phyloP scores from a whole-genome alignment of 352 stramenopile genomes.

The Pythium scleroteichum region DNA sequence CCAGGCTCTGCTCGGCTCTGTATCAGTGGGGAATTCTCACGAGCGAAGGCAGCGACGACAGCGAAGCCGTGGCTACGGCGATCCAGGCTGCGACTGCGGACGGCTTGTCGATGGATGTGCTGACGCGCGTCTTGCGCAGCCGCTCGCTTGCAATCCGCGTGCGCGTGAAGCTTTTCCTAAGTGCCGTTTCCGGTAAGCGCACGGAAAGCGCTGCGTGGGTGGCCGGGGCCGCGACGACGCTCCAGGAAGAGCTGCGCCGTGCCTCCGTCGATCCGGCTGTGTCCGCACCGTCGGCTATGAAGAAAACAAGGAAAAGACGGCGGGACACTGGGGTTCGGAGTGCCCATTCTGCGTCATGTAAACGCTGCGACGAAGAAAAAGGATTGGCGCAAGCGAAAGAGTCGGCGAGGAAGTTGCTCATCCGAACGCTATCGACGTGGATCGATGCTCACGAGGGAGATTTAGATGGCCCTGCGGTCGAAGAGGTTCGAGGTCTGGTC shows the following conservation, averaged over 20 bases:
- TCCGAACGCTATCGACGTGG: conserved; percentile 11
- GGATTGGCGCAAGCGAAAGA: neutral
- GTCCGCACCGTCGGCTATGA: neutral
- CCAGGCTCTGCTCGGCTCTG: conserved; percentile 15
- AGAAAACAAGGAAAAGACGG: conserved; percentile 24
- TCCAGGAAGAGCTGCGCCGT: conserved; percentile 19
- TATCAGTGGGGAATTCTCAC: conserved; percentile 22
- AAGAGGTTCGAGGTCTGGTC: conserved; percentile 6
- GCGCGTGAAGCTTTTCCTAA: conserved; percentile 16
- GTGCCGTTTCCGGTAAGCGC: neutral
- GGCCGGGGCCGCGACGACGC: conserved; percentile 1
- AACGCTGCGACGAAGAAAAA: neutral
- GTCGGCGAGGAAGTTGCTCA: neutral
- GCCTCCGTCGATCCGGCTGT: conserved; percentile 5
- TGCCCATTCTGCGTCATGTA: neutral
- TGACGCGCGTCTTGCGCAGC: conserved; percentile 14
- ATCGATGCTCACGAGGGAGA: neutral
- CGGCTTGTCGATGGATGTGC: neutral
- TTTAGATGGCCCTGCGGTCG: neutral
- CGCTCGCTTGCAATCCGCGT: conserved; percentile 5
- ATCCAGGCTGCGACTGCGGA: conserved; percentile 4
- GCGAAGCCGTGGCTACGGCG: conserved; percentile 11
- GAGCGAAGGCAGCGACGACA: conserved; percentile 5
- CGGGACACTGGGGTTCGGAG: conserved; percentile 5
- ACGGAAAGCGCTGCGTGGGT: neutral